A percentile compares a stretch with the other conserved stretches of the same genome.
Conservation (phyloP, 306 rosid species). For the Potentilla sterilis region DNA sequence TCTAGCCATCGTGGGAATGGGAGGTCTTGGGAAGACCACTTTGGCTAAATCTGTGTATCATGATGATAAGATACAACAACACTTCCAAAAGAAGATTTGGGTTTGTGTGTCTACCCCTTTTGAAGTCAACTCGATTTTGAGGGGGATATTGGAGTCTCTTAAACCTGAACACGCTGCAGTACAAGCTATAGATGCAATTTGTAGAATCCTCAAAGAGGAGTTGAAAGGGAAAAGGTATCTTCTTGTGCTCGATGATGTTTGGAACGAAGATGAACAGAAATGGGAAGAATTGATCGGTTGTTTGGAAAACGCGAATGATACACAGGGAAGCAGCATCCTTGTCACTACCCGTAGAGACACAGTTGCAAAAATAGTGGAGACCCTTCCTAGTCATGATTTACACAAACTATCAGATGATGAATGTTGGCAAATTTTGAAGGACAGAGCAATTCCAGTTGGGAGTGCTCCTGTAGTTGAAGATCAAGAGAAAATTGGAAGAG, state of each 20-base stretch:
- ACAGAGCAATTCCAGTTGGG: background rate
- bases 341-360: slow-evolving; percentile 15
- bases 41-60: slow-evolving; percentile 13
- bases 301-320: background rate
- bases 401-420: background rate
- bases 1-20: slow-evolving; percentile 26
- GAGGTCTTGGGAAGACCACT: slow-evolving; percentile 31
- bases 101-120: slow-evolving; percentile 28
- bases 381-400: background rate
- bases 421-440: background rate
- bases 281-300: slow-evolving; percentile 19
- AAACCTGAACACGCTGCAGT: background rate
- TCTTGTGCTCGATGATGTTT: slow-evolving; percentile 29
- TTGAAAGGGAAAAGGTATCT: slow-evolving; percentile 22
- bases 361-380: background rate
- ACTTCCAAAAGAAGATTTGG: slow-evolving; percentile 16
- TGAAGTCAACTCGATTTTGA: slow-evolving; percentile 12
- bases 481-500: background rate
- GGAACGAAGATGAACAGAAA: slow-evolving; percentile 11
- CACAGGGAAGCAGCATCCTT: slow-evolving; percentile 1
- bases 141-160: background rate
- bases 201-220: background rate
- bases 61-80: background rate
- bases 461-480: background rate
- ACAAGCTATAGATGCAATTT: slow-evolving; percentile 1